Conservation (phyloP, 345 rosid genomes). For the Crucihimalaya himalaica region DNA sequence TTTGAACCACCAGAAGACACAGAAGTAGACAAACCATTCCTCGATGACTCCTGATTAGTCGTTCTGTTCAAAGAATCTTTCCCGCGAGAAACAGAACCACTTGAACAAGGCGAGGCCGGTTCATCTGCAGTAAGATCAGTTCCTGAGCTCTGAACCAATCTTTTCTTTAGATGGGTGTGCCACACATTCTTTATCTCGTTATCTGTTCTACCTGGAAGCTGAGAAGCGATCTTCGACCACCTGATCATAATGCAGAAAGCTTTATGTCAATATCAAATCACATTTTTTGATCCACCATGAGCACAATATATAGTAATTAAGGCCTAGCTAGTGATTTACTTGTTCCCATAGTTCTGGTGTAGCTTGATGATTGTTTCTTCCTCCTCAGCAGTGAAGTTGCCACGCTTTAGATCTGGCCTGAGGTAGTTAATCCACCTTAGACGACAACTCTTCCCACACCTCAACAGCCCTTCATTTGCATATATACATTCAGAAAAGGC, state of each 20-base stretch:
- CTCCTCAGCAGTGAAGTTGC: constrained; percentile 74
- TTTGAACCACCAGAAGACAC: constrained; percentile 40
- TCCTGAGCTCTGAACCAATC: constrained; percentile 26
- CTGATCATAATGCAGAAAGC: constrained; percentile 40
- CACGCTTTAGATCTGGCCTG: constrained; percentile 85
- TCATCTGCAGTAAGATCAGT: constrained; percentile 13
- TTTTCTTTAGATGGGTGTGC: constrained; percentile 87
- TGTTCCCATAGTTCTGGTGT: constrained; percentile 71
- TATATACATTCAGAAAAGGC: constrained; percentile 21
- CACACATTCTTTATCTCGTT: constrained; percentile 93
- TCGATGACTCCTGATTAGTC: constrained; percentile 27
- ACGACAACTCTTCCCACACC: constrained; percentile 96
- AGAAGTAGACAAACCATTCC: constrained; percentile 40
- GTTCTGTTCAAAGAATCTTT: constrained; percentile 36
- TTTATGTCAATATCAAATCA: constrained; percentile 17
- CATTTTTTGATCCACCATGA: neutral
- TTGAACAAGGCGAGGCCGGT: constrained; percentile 38
- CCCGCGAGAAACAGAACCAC: constrained; percentile 23
- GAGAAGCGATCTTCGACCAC: constrained; percentile 91
- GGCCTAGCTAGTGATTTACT: constrained; percentile 45
- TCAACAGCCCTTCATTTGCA: constrained; percentile 53
- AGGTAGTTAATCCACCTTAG: constrained; percentile 91
- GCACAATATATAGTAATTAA: neutral
- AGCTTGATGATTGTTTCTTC: constrained; percentile 64
- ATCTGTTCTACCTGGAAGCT: constrained; percentile 84